Evolutionary conservation across 2,329 filamentous ascomycete genomes (phyloP), one percentile per base, ranked within the genome.

Genomic region (Calcarisporium arbuscula): DNA sequence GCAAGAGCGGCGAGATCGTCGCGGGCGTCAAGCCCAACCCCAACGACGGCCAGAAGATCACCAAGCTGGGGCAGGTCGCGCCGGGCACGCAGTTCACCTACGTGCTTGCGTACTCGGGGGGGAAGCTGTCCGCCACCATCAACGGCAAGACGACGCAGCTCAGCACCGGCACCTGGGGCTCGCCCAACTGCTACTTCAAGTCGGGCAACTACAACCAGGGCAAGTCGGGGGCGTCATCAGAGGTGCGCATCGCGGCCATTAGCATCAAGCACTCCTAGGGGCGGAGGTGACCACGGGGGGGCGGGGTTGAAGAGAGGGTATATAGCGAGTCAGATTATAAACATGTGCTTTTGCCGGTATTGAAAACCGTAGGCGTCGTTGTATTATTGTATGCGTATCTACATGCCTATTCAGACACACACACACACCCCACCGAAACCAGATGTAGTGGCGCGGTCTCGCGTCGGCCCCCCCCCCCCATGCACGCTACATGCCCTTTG

Each of bases 401-500:
- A n/a, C n/a, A n/a, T n/a, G n/a, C n/a, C n/a, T n/a, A n/a, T n/a
- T n/a, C n/a, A n/a, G n/a, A n/a, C n/a, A n/a, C n/a, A n/a, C n/a
- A n/a, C n/a, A n/a, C n/a, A n/a, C n/a, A n/a, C n/a, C n/a, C n/a
- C n/a, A n/a, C n/a, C n/a, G n/a, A n/a, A n/a, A n/a, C n/a, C n/a
- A n/a, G n/a, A n/a, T n/a, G n/a, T n/a, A n/a, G n/a, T n/a, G n/a
- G n/a, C n/a, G n/a, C n/a, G n/a, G n/a, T n/a, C n/a, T n/a, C n/a
- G n/a, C n/a, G n/a, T n/a, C n/a, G n/a, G n/a, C n/a, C n/a, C n/a
- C n/a, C n/a, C n/a, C n/a, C n/a, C n/a, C n/a, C n/a, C n/a, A n/a
- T n/a, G n/a, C n/a, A n/a, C n/a, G n/a, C n/a, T 29, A 41, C 32
- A 56, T 34, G 42, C 68, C 56, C 44, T 61, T 65, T 4, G 70